Base-by-base conservation (phyloP, 1,284 basidiomycete species). In the Ganoderma lingzhi region DNA sequence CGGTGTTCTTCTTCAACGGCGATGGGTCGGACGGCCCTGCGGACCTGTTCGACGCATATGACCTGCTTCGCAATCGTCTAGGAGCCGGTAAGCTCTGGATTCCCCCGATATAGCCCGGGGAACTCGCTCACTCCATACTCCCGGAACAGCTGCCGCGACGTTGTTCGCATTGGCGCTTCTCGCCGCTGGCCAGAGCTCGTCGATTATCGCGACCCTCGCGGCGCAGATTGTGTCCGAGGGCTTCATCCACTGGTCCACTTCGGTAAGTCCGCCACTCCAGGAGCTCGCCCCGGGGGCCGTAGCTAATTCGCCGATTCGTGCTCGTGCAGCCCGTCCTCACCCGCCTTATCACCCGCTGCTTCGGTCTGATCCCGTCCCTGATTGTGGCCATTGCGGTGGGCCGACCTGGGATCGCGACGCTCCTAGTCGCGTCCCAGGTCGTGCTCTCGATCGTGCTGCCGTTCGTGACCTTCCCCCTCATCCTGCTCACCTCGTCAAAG, bases 191-290 rank as follows among this genome's bases (percentile, higher is more conserved):
- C 96, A 98, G 84, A 95, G 94, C 71, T 94, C 97, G 0, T 95
- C 93, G 6, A 89, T 99, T 69, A 94, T 97, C 1, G 96, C 95
- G 5, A 98, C 96, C 0, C 86, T 98, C 9, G 93, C 96, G 0
- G 97, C 96, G 0, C 92, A 98, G 81, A 91, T 96, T 56, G 93
- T 99, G 42, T 93, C 92, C 0, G 97, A 99, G 81, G 97, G 97
- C 0, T 97, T 98, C 80, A 86, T 99, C 70, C 88, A 90, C 68
- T 98, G 96, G 97, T 87, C 88, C 65, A 87, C 95, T 60, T 93
- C 94, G 66, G 93, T 94, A 77, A 79, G 88, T 80, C 58, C 51
- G 23, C 6, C 62, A 39, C 23, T 12, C 30, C 23, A 39, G 53
- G 32, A 8, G n/a, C 9, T 28, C 19, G 62, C 51, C 8, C 44